phyloP scores from a whole-genome alignment of 805 yeast species.

The Metschnikowia gelsemii region DNA sequence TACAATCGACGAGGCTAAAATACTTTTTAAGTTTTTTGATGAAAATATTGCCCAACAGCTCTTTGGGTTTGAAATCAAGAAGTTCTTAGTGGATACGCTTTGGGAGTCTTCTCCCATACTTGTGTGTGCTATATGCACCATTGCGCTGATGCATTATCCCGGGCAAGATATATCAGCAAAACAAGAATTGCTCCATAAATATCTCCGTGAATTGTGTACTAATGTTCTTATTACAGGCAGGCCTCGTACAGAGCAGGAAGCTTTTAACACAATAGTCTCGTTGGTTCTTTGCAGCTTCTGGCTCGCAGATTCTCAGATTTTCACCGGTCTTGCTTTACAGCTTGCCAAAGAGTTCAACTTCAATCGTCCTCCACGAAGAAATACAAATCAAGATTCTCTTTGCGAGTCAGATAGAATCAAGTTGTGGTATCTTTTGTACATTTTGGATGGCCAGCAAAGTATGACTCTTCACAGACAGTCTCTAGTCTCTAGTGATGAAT shows the following conservation, averaged over 20 bases:
- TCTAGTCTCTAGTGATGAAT: slow-evolving; percentile 49
- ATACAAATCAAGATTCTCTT: slow-evolving; percentile 3
- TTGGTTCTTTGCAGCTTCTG: slow-evolving; percentile 66
- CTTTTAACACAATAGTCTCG: slow-evolving; percentile 61
- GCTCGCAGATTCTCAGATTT: slow-evolving; percentile 63
- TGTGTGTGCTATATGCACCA: slow-evolving; percentile 58
- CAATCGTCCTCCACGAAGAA: slow-evolving; percentile 5
- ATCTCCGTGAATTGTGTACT: slow-evolving; percentile 37
- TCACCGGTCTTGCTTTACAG: slow-evolving; percentile 67
- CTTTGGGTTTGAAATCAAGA: slow-evolving; percentile 61
- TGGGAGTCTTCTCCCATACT: slow-evolving; percentile 59
- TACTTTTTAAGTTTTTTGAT: slow-evolving; percentile 52
- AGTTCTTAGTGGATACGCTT: slow-evolving; percentile 46
- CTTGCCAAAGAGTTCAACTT: slow-evolving; percentile 52
- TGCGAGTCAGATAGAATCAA: slow-evolving; percentile 45
- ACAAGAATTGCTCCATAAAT: slow-evolving; percentile 28
- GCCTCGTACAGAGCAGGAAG: slow-evolving; percentile 46
- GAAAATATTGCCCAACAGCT: slow-evolving; percentile 58
- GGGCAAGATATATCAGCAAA: slow-evolving; percentile 28
- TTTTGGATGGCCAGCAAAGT: slow-evolving; percentile 69
- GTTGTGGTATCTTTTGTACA: slow-evolving; percentile 65
- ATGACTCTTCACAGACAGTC: slow-evolving; percentile 58
- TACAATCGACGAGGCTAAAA: slow-evolving; percentile 42
- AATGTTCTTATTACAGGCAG: slow-evolving; percentile 35
- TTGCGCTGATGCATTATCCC: slow-evolving; percentile 63